Percentiles rank a stretch among this genome's conserved stretches.
phyloP scores from a whole-genome alignment of 345 rosid species.

The Hibiscus trionum region DNA sequence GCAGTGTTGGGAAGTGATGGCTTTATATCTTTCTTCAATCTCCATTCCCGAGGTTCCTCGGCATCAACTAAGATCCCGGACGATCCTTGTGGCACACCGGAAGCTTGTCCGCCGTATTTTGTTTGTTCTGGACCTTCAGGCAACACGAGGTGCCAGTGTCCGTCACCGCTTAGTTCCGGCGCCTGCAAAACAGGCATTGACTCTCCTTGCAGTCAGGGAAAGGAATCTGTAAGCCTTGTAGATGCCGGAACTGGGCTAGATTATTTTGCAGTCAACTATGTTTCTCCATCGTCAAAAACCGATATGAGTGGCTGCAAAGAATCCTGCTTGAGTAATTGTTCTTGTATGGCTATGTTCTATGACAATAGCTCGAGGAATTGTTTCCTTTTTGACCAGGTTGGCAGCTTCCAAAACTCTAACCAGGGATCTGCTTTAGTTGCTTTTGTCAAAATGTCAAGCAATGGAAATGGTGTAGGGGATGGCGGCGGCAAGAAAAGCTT shows the following conservation, averaged over 20 bases:
- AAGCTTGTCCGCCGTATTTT: conserved; percentile 51
- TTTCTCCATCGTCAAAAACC: conserved; percentile 43
- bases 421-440: conserved; percentile 36
- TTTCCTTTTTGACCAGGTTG: conserved; percentile 62
- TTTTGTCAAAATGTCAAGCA: conserved; percentile 48
- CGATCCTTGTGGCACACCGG: conserved; percentile 60
- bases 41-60: conserved; percentile 22
- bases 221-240: conserved; percentile 38
- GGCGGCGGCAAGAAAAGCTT: conserved; percentile 31
- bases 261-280: conserved; percentile 60
- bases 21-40: conserved; percentile 48
- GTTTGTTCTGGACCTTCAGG: conserved; percentile 38
- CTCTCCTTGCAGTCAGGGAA: conserved; percentile 44
- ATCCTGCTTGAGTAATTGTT: conserved; percentile 60
- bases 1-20: conserved; percentile 67
- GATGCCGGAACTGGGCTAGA: conserved; percentile 40
- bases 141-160: conserved; percentile 54
- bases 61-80: conserved; percentile 50
- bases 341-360: conserved; percentile 69
- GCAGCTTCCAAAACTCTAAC: conserved; percentile 45
- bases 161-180: conserved; percentile 28
- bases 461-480: conserved; percentile 15
- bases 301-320: conserved; percentile 56
- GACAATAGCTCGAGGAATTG: conserved; percentile 62
- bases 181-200: conserved; percentile 47